Conservation (phyloP, 768 basidiomycete species). For the Termitomyces sp. region DNA sequence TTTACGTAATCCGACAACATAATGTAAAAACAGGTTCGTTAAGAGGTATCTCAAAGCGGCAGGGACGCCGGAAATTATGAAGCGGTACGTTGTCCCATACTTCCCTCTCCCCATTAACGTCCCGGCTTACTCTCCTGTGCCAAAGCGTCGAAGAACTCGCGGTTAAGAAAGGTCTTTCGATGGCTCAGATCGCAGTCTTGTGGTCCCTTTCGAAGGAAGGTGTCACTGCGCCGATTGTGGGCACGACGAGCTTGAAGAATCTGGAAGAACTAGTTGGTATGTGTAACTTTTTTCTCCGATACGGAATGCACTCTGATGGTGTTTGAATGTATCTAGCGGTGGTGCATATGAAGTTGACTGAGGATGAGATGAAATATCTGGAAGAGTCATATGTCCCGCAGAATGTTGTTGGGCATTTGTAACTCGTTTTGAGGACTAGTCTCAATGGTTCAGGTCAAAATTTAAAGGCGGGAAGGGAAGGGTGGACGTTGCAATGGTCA, state of each 20-base stretch:
- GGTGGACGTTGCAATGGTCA: not conserved
- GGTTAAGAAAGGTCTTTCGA: conserved; percentile 41
- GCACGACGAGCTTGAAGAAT: conserved; percentile 45
- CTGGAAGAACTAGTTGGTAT: conserved; percentile 46
- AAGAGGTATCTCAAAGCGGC: conserved; percentile 18
- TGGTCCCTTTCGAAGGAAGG: conserved; percentile 44
- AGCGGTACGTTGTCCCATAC: conserved; percentile 21
- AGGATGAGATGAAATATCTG: conserved; percentile 54
- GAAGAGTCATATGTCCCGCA: conserved; percentile 47
- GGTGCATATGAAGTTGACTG: conserved; percentile 42
- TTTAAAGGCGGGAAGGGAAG: no score
- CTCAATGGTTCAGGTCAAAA: not conserved
- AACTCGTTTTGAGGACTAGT: not conserved
- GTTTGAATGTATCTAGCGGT: conserved; percentile 21
- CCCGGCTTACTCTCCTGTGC: not conserved
- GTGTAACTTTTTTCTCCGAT: not conserved
- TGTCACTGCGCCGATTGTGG: conserved; percentile 55
- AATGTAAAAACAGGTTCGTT: conserved; percentile 11
- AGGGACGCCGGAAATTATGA: conserved; percentile 29
- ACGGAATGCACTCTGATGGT: no score
- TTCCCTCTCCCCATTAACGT: not conserved
- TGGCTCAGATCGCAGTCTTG: conserved; percentile 53
- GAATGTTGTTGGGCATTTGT: conserved; percentile 36
- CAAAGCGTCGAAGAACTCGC: conserved; percentile 49
- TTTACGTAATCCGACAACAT: not conserved